Conservation (phyloP, 2,329 filamentous ascomycete species). For the Aureobasidium leucospermi region DNA sequence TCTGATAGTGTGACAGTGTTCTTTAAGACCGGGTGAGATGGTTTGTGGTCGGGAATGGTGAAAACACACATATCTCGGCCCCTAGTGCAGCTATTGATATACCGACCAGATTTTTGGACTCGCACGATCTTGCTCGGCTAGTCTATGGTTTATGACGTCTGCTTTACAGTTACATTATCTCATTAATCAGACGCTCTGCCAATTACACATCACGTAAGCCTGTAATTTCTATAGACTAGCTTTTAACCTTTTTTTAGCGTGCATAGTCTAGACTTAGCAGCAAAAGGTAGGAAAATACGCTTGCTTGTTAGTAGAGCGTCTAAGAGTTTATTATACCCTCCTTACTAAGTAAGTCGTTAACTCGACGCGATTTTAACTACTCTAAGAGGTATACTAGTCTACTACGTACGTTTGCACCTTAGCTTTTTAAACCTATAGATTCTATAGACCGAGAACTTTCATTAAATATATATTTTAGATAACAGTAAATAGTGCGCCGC, state of each 20-base stretch:
- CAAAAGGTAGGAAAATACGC: neutral
- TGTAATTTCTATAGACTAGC: neutral
- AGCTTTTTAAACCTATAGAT: neutral
- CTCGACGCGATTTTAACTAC: neutral
- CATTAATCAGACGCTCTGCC: neutral
- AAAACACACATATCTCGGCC: too few relatives aligned
- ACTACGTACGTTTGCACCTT: neutral
- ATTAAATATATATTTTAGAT: too few relatives aligned
- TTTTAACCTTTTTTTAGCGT: neutral
- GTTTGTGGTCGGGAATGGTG: too few relatives aligned
- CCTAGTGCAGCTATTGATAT: too few relatives aligned
- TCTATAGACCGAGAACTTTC: neutral
- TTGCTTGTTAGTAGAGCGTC: neutral
- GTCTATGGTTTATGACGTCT: neutral
- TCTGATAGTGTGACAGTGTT: too few relatives aligned
- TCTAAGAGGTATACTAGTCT: neutral
- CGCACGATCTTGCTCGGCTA: neutral
- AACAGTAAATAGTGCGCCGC: too few relatives aligned
- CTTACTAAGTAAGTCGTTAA: neutral
- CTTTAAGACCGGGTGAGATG: too few relatives aligned
- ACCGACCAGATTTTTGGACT: too few relatives aligned
- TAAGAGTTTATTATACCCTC: neutral
- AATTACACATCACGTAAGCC: neutral
- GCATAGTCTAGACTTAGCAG: neutral
- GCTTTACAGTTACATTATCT: too few relatives aligned